Evolutionary conservation across 768 basidiomycete species (phyloP).

Genomic region (Amanita fuliginea): DNA sequence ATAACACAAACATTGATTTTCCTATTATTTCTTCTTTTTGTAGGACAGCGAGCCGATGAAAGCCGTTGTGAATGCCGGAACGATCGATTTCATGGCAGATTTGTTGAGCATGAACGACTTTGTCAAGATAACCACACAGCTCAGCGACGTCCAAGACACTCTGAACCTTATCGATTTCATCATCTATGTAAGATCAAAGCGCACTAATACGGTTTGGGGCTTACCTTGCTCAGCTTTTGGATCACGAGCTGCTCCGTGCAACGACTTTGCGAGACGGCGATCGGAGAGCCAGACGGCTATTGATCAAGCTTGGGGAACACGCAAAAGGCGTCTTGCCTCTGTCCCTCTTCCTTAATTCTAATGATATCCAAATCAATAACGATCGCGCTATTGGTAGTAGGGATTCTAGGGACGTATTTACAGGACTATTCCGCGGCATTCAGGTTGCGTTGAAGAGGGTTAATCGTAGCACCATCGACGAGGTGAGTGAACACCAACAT

Average conservation of each 20-base stretch:
- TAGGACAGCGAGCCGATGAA: neutral
- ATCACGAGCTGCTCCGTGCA: neutral
- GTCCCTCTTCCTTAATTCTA: neutral
- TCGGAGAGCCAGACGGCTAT: slow-evolving; percentile 1
- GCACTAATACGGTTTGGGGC: too few relatives aligned
- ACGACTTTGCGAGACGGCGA: neutral
- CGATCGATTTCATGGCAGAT: neutral
- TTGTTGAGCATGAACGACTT: neutral
- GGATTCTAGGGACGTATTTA: neutral
- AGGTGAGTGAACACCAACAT: too few relatives aligned
- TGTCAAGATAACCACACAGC: neutral
- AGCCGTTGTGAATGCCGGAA: neutral
- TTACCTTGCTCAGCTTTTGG: neutral
- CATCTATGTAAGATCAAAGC: neutral
- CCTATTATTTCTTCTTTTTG: neutral
- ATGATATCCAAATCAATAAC: neutral
- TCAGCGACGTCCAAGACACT: neutral
- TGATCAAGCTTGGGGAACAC: neutral
- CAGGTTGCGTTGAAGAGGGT: neutral
- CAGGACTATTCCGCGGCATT: neutral
- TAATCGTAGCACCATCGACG: too few relatives aligned
- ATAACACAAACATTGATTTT: too few relatives aligned
- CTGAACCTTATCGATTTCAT: neutral
- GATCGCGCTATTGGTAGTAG: neutral
- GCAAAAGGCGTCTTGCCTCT: neutral